Percentiles rank a stretch among this genome's conserved stretches.
phyloP scores from a whole-genome alignment of 2,329 filamentous ascomycete genomes.

The Byssochlamys sp. region DNA sequence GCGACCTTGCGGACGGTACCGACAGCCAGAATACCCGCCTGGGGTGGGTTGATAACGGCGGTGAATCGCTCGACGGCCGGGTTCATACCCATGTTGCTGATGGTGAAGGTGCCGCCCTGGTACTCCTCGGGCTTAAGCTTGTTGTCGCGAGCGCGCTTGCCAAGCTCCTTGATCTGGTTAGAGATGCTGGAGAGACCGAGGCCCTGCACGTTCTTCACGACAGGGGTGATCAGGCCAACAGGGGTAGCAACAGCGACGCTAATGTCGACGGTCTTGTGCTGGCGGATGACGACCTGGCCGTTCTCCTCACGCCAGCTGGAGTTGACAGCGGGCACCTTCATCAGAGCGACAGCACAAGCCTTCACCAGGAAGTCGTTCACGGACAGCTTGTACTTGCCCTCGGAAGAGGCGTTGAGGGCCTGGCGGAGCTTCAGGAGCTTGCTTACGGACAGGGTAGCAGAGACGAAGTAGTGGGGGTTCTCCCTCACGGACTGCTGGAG shows the following conservation, averaged over 20 bases:
- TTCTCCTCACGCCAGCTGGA: constrained; percentile 78
- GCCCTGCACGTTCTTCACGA: constrained; percentile 78
- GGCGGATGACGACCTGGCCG: constrained; percentile 70
- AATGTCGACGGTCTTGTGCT: constrained; percentile 87
- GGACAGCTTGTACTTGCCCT: constrained; percentile 97
- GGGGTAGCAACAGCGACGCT: constrained; percentile 93
- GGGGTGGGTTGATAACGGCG: constrained; percentile 96
- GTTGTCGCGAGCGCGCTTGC: constrained; percentile 87
- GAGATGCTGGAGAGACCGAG: constrained; percentile 86
- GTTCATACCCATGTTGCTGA: constrained; percentile 99
- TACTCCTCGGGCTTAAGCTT: constrained; percentile 99
- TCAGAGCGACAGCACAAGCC: constrained; percentile 76
- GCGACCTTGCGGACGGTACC: constrained; percentile 94
- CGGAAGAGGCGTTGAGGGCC: constrained; percentile 76
- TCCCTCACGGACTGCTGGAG: constrained; percentile 80
- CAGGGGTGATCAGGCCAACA: constrained; percentile 88
- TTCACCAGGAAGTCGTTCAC: constrained; percentile 99
- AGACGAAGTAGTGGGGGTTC: constrained; percentile 98
- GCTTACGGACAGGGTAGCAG: constrained; percentile 76
- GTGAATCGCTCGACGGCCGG: constrained; percentile 90
- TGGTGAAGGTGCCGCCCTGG: constrained; percentile 97
- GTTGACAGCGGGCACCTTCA: constrained; percentile 92
- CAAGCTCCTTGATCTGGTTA: constrained; percentile 82
- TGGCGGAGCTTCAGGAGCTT: constrained; percentile 95
- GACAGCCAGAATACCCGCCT: constrained; percentile 88